Conservation (phyloP, 306 rosid genomes). For the Hippophae gyantsensis region DNA sequence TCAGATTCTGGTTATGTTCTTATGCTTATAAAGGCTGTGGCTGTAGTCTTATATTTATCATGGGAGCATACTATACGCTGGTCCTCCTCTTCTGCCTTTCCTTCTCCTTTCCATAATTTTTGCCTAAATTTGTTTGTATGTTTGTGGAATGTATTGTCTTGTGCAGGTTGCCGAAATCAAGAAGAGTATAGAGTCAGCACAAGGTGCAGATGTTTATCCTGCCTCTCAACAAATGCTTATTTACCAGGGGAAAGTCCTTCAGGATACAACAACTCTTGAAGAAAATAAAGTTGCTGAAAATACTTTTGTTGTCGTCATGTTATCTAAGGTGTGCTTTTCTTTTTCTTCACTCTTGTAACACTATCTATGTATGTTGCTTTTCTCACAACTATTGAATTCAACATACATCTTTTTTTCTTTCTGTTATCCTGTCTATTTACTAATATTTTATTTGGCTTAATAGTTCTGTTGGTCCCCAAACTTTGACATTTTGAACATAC, state of each 20-base stretch:
- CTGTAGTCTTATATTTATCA: too few species aligned
- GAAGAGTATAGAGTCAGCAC: slow-evolving; percentile 27
- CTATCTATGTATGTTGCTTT: too few species aligned
- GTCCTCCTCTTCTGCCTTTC: neutral
- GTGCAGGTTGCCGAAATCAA: slow-evolving; percentile 30
- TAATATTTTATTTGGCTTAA: too few species aligned
- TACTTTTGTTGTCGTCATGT: slow-evolving; percentile 35
- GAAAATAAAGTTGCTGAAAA: slow-evolving; percentile 33
- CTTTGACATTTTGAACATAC: too few species aligned
- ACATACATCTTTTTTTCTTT: neutral
- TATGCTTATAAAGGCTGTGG: too few species aligned
- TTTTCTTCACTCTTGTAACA: neutral
- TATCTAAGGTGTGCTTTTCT: slow-evolving; percentile 23
- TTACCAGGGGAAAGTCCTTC: slow-evolving; percentile 38
- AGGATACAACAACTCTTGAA: slow-evolving; percentile 29
- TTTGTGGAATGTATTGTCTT: neutral
- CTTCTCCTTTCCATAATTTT: neutral
- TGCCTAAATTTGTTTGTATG: neutral
- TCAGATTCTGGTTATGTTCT: too few species aligned
- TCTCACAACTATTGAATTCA: neutral
- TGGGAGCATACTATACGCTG: too few species aligned
- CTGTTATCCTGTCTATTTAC: too few species aligned
- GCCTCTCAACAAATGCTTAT: slow-evolving; percentile 38
- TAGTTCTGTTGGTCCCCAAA: too few species aligned
- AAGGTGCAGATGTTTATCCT: slow-evolving; percentile 39